phyloP scores from a whole-genome alignment of 2,329 filamentous ascomycete species.

The Verticillium nubilum region DNA sequence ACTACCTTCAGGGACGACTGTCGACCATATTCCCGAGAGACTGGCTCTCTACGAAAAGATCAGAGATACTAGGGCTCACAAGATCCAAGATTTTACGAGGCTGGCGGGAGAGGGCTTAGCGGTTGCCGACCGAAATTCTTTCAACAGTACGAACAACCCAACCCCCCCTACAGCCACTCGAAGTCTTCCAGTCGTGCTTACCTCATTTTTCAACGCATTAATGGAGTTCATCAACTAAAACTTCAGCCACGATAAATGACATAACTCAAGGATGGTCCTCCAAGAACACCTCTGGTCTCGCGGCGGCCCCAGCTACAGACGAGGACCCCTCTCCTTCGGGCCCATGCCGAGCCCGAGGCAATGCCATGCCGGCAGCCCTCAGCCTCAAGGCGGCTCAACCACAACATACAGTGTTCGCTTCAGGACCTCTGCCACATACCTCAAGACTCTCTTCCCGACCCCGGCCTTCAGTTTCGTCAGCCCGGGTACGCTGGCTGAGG shows the following conservation, averaged over 20 bases:
- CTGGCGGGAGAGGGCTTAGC: conserved; percentile 38
- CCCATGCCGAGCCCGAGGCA: conserved; percentile 40
- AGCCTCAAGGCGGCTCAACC: neutral
- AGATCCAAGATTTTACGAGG: conserved; percentile 53
- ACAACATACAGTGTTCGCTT: neutral
- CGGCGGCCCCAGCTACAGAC: conserved; percentile 31
- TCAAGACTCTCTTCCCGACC: conserved; percentile 42
- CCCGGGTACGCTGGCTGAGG: conserved; percentile 36
- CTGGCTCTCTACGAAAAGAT: conserved; percentile 54
- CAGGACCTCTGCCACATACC: conserved; percentile 25
- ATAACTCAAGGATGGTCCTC: conserved; percentile 45
- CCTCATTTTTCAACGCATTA: conserved; percentile 17
- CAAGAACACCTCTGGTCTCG: conserved; percentile 40
- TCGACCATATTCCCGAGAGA: conserved; percentile 44
- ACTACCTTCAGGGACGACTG: conserved; percentile 37
- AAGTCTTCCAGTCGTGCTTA: neutral
- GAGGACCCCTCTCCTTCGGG: conserved; percentile 39
- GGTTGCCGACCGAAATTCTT: conserved; percentile 1
- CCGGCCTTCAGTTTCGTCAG: conserved; percentile 32
- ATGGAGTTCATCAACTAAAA: conserved; percentile 41
- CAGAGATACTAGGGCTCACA: conserved; percentile 50
- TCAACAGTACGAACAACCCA: neutral
- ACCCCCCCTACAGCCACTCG: neutral
- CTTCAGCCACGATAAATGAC: conserved; percentile 54
- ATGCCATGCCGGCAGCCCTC: conserved; percentile 16